Conservation (phyloP, 495 filamentous ascomycete species). For the Neurospora sp. region DNA sequence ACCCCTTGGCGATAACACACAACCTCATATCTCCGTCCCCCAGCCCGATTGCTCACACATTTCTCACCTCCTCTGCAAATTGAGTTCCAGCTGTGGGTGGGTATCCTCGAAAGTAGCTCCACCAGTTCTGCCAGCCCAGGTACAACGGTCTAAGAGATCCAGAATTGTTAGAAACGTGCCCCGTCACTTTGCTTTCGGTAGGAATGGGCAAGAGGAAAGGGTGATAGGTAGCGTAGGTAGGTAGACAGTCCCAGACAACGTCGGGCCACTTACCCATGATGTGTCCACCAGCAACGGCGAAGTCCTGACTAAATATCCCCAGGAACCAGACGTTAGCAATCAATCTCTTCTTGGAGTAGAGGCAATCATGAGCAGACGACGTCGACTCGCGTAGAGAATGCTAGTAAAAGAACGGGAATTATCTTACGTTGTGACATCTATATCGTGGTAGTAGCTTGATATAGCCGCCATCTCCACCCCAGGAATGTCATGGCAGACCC, state of each 20-base stretch:
- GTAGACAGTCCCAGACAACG: neutral
- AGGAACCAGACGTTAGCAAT: neutral
- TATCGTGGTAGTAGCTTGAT: too few relatives aligned
- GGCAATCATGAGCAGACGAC: neutral
- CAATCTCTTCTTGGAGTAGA: neutral
- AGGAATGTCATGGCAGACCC: neutral
- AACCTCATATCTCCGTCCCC: neutral
- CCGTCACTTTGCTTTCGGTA: neutral
- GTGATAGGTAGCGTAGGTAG: neutral
- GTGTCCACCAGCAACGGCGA: neutral
- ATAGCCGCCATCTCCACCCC: too few relatives aligned
- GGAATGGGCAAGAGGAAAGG: neutral
- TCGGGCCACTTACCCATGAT: neutral
- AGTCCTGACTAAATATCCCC: neutral
- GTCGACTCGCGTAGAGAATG: neutral
- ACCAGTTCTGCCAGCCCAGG: neutral
- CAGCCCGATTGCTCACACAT: too few relatives aligned
- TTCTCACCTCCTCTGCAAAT: too few relatives aligned
- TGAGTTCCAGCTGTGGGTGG: too few relatives aligned
- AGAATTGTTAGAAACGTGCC: neutral
- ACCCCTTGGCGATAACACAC: neutral
- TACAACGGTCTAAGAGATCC: neutral
- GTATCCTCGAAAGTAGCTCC: accelerated
- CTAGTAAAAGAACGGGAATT: neutral
- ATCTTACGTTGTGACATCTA: neutral